Conservation (phyloP, 2,329 filamentous ascomycete species). For the Septoria petroselini region DNA sequence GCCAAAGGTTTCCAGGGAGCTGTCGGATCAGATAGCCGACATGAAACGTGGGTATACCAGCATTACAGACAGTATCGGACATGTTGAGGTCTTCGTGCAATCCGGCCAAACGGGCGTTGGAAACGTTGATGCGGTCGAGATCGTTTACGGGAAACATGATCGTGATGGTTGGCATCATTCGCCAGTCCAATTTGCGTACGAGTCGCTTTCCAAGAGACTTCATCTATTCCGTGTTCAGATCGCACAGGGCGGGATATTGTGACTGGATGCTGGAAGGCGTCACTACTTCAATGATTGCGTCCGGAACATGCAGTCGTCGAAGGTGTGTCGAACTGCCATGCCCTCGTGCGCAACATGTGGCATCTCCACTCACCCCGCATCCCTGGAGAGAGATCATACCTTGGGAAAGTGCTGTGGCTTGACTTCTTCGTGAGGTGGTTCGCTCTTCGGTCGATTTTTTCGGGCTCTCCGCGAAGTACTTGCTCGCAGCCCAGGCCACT, state of each 20-base stretch:
- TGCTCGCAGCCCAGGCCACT: too few species aligned
- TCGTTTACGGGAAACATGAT: slow-evolving; percentile 38
- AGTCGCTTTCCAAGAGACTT: slow-evolving; percentile 27
- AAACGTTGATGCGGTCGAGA: slow-evolving; percentile 44
- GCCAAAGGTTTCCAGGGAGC: slow-evolving; percentile 48
- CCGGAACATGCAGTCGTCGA: slow-evolving; percentile 23
- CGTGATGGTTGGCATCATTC: slow-evolving; percentile 35
- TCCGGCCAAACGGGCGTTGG: slow-evolving; percentile 42
- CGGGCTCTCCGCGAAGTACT: not conserved
- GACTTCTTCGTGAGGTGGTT: not conserved
- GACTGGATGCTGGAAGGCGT: slow-evolving; percentile 34
- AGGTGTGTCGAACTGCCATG: not conserved
- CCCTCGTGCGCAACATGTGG: not conserved
- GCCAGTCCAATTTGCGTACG: slow-evolving; percentile 35
- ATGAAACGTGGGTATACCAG: slow-evolving; percentile 47
- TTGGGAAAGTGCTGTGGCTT: not conserved
- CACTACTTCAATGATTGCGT: slow-evolving; percentile 35
- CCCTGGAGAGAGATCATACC: not conserved
- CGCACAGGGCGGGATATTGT: slow-evolving; percentile 31
- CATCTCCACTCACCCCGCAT: slow-evolving; percentile 7
- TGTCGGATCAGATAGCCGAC: slow-evolving; percentile 45
- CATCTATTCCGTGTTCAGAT: slow-evolving; percentile 29
- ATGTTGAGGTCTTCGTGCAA: slow-evolving; percentile 41
- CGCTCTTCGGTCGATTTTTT: not conserved
- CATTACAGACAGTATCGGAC: slow-evolving; percentile 38